These are phyloP conservation scores for Pythium diclinum DNA, from an alignment of 352 stramenopile genomes.

Conservation along the genomic window DNA sequence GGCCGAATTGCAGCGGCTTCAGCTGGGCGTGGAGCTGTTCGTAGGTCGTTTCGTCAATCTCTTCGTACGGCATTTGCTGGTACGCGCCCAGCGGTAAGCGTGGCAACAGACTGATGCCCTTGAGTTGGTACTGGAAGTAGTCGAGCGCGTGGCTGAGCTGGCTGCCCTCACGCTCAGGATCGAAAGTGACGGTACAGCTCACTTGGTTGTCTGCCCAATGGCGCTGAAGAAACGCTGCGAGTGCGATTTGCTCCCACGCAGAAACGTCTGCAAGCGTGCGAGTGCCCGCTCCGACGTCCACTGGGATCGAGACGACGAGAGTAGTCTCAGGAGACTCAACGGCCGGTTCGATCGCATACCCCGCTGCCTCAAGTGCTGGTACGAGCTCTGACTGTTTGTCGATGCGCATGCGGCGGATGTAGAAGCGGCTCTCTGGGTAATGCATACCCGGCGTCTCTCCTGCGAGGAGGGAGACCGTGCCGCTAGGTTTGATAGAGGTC, in stretches of 20 bases:
- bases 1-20: constrained; percentile 40
- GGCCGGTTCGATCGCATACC: constrained; percentile 79
- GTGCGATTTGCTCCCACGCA: constrained; percentile 91
- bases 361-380: constrained; percentile 56
- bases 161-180: constrained; percentile 77
- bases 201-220: constrained; percentile 95
- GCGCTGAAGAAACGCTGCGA: constrained; percentile 90
- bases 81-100: constrained; percentile 80
- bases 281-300: constrained; percentile 85
- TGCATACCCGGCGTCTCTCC: constrained; percentile 93
- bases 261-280: constrained; percentile 82
- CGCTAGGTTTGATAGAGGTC: constrained; percentile 89
- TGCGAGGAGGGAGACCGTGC: constrained; percentile 90
- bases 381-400: constrained; percentile 82
- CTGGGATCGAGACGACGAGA: constrained; percentile 89
- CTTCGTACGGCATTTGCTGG: constrained; percentile 91
- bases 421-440: constrained; percentile 91
- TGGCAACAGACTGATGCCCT: constrained; percentile 89
- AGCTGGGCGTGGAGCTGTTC: constrained; percentile 39
- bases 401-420: constrained; percentile 89
- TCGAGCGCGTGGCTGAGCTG: constrained; percentile 84
- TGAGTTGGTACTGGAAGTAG: constrained; percentile 94
- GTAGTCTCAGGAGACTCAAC: constrained; percentile 59
- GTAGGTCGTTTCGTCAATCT: constrained; percentile 77
- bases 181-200: constrained; percentile 93